Evolutionary conservation across 2,329 filamentous ascomycete species (phyloP), one percentile per base, ranked within the genome.

Genomic region (Neurospora sp.): DNA sequence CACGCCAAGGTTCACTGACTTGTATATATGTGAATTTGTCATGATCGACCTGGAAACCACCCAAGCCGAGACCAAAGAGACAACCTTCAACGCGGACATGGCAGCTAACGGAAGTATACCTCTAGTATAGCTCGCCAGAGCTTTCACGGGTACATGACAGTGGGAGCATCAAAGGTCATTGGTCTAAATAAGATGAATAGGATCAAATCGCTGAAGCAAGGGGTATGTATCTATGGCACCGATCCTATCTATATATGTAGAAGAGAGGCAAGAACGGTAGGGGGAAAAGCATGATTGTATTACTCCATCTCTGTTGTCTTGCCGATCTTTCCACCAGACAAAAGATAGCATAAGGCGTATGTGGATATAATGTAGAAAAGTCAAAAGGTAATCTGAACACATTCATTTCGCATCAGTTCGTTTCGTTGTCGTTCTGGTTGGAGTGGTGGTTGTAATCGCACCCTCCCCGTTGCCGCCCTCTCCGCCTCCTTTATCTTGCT

Each of bases 401-500:
- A 57, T 33, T 77, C 90, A 92, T 75, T 92, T 80, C 67, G 67
- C 37, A 33, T 37, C 67, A 33, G 46, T 28, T 57, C 67, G 36
- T 66, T 67, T 57, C 23, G 52, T 12, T 57, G 52, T 57, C 52
- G 23, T 57, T 57, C 8, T 33, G 52, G 52, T 33, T 57, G 23
- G 8, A 10, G 15, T 41, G 40, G 39, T 12, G 15, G 11, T 40
- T 12, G 39, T 40, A 5, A 40, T 40, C 39, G 39, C 39, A 40
- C 10, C 19, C 10, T 33, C 52, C 6, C 52, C 52, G 12, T 33
- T 10, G 52, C 52, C 23, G 23, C 52, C 52, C 52, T 57, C 52
- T 33, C 52, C 52, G 11, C 52, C 23, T 28, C 23, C 23, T 57
- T 57, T 33, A 15, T 33, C 11, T 23, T 33, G 52, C 23, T 57